phyloP scores from a whole-genome alignment of 208 protist species.

The Leishmania turanica region DNA sequence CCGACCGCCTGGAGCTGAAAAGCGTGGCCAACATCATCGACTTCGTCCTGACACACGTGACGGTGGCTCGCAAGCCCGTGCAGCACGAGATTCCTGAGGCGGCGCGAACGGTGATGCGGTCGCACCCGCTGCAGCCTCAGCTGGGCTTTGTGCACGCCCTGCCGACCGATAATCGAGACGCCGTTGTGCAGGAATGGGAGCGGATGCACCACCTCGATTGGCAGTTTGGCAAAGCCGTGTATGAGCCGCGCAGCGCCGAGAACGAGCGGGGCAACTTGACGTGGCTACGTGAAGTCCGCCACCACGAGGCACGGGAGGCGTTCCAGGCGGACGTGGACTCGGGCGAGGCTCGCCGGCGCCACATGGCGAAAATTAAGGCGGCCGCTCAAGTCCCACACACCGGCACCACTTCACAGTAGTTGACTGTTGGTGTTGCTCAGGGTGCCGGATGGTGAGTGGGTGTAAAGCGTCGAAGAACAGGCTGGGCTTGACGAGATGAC shows the following conservation, averaged over 20 bases:
- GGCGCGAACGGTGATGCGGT: constrained; percentile 59
- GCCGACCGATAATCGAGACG: constrained; percentile 78
- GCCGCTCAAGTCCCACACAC: constrained; percentile 26
- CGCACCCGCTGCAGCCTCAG: constrained; percentile 80
- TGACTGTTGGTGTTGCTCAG: not conserved
- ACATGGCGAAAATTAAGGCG: constrained; percentile 68
- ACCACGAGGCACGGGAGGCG: constrained; percentile 56
- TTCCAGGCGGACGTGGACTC: constrained; percentile 59
- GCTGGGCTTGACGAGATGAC: not conserved
- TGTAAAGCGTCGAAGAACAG: not conserved
- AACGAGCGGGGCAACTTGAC: constrained; percentile 83
- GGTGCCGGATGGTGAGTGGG: not conserved
- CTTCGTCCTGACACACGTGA: constrained; percentile 87
- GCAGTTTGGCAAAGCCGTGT: constrained; percentile 93
- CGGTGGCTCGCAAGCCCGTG: constrained; percentile 46
- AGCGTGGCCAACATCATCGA: constrained; percentile 85
- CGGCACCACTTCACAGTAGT: not conserved
- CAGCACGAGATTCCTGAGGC: constrained; percentile 55
- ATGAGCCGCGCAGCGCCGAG: constrained; percentile 68
- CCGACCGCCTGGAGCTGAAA: constrained; percentile 77
- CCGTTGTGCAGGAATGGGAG: constrained; percentile 87
- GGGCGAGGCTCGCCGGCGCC: constrained; percentile 66
- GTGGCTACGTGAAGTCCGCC: constrained; percentile 81
- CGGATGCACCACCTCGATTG: constrained; percentile 88
- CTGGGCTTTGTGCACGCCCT: constrained; percentile 87